phyloP scores from a whole-genome alignment of 2,329 filamentous ascomycete genomes.

The Botryotinia convoluta region DNA sequence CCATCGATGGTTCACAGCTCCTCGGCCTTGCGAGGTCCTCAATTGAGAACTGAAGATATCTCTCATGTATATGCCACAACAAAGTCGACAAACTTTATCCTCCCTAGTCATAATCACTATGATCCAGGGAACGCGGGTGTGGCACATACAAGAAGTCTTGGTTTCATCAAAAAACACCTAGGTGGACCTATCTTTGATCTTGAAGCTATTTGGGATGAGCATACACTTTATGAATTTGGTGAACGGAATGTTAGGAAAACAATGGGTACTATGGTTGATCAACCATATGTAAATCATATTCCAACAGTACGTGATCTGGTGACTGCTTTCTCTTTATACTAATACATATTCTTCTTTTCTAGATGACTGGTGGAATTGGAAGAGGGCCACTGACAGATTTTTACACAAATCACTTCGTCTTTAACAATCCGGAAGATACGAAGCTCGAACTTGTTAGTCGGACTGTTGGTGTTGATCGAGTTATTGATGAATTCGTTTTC shows the following conservation, averaged over 20 bases:
- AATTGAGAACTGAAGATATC: conserved; percentile 1
- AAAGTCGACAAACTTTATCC: conserved; percentile 24
- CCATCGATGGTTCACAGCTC: conserved; percentile 16
- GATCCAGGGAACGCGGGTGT: conserved; percentile 51
- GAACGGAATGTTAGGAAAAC: conserved; percentile 67
- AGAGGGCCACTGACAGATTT: conserved; percentile 61
- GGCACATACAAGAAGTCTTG: conserved; percentile 61
- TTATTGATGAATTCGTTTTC: conserved; percentile 70
- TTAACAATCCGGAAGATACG: conserved; percentile 66
- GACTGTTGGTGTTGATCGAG: conserved; percentile 67
- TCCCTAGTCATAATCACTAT: conserved; percentile 28
- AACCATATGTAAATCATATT: conserved; percentile 77
- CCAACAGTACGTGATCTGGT: conserved; percentile 53
- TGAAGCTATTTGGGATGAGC: conserved; percentile 77
- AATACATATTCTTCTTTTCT: not conserved
- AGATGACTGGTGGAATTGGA: conserved; percentile 62
- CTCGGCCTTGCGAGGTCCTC: not conserved
- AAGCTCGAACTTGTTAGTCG: conserved; percentile 67
- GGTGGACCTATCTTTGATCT: conserved; percentile 70
- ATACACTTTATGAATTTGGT: conserved; percentile 69
- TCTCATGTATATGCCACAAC: conserved; percentile 19
- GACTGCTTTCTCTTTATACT: not conserved
- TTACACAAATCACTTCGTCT: conserved; percentile 73
- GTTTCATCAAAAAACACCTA: conserved; percentile 62
- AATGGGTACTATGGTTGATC: conserved; percentile 76